Evolutionary conservation across 331 rosid species (phyloP).

Genomic region (Stylosanthes scabra): DNA sequence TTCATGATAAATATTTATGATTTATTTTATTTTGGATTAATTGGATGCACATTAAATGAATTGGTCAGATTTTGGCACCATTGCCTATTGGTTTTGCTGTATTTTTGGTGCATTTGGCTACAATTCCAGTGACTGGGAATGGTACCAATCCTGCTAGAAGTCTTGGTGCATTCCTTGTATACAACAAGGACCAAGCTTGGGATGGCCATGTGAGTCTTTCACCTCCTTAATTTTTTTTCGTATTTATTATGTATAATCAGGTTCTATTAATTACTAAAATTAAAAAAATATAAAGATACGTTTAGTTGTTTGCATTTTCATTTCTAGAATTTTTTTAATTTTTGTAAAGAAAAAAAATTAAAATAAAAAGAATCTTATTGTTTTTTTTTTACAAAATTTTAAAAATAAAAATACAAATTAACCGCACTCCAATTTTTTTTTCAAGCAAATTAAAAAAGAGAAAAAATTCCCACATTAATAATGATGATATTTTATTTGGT

Average conservation of each 20-base stretch:
- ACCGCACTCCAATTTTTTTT: too few species aligned
- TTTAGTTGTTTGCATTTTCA: too few species aligned
- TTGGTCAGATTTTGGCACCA: slow-evolving; percentile 43
- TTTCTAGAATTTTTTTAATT: too few species aligned
- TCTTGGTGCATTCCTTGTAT: slow-evolving; percentile 42
- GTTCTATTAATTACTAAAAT: too few species aligned
- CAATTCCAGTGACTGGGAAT: slow-evolving; percentile 42
- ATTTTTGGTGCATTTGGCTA: slow-evolving; percentile 45
- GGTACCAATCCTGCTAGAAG: slow-evolving; percentile 44
- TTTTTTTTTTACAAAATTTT: too few species aligned
- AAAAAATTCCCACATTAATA: neutral
- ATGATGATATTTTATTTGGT: slow-evolving; percentile 15
- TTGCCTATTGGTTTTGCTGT: slow-evolving; percentile 47
- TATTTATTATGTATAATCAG: too few species aligned
- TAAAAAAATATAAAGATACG: too few species aligned
- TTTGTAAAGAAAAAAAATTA: too few species aligned
- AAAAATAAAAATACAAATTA: too few species aligned
- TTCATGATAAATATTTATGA: neutral
- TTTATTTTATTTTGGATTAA: neutral
- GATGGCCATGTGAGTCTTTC: slow-evolving; percentile 34
- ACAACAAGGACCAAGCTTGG: slow-evolving; percentile 42
- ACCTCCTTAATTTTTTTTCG: neutral
- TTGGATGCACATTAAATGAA: neutral
- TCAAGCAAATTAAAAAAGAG: too few species aligned
- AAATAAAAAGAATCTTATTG: too few species aligned